Evolutionary conservation across 805 yeast genomes (phyloP).

Genomic region (Lipomyces orientalis): DNA sequence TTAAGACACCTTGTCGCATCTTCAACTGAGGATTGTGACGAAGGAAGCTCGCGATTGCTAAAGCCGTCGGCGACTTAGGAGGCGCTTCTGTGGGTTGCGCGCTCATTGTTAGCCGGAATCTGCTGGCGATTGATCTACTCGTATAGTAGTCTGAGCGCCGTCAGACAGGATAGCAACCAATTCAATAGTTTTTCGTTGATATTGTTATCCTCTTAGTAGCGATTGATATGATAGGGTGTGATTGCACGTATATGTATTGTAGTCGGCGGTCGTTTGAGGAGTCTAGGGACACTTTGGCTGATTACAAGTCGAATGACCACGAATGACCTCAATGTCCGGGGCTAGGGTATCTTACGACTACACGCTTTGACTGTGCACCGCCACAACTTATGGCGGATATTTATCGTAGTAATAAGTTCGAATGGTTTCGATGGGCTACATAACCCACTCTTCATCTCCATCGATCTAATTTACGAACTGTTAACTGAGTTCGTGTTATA

Average conservation of each 20-base stretch:
- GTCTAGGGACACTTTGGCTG: not conserved
- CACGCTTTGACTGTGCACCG: too few relatives aligned
- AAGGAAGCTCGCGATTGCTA: constrained; percentile 73
- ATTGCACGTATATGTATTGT: not conserved
- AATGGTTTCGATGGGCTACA: not conserved
- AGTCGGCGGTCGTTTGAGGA: not conserved
- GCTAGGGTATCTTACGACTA: not conserved
- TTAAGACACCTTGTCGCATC: constrained; percentile 79
- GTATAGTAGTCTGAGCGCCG: not conserved
- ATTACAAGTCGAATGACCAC: not conserved
- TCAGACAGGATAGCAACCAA: not conserved
- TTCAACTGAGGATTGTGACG: constrained; percentile 72
- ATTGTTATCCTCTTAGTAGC: not conserved
- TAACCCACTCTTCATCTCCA: not conserved
- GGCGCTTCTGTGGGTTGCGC: constrained; percentile 15
- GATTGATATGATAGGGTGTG: not conserved
- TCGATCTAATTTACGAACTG: not conserved
- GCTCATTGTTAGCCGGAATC: not conserved
- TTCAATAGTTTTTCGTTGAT: not conserved
- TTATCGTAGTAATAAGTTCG: not conserved
- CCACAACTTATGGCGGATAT: not conserved
- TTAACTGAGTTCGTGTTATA: not conserved
- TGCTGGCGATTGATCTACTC: not conserved
- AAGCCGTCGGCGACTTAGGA: constrained; percentile 55
- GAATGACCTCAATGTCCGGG: not conserved